A percentile compares a stretch with the other conserved stretches of the same genome.
These are phyloP conservation scores for Chlorella vulgaris DNA, from an alignment of 139 green algal species.

Conservation along the genomic window DNA sequence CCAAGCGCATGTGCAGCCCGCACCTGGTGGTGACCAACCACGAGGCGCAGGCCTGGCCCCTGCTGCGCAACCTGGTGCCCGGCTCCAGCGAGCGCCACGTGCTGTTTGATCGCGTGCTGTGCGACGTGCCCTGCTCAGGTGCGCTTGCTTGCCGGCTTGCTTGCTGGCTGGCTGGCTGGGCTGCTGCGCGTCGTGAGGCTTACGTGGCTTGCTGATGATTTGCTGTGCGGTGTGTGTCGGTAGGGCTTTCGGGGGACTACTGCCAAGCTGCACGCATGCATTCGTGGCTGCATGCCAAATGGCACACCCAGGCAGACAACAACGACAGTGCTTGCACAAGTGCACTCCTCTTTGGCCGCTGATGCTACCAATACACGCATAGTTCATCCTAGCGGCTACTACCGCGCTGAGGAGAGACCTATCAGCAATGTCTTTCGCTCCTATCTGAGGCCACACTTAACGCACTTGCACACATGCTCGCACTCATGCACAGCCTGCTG, in stretches of 20 bases:
- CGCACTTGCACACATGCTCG: neutral
- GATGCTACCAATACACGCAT: conserved; percentile 22
- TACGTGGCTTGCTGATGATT: neutral
- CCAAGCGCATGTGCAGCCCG: conserved; percentile 83
- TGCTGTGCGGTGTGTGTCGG: too few relatives aligned
- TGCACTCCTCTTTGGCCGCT: neutral
- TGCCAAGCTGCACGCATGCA: too few relatives aligned
- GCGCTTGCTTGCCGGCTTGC: neutral
- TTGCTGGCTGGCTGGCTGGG: neutral
- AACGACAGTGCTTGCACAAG: neutral
- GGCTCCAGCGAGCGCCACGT: neutral
- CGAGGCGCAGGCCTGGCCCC: conserved; percentile 86
- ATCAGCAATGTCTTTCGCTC: conserved; percentile 22
- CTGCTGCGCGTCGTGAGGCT: neutral
- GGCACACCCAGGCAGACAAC: neutral
- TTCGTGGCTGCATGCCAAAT: neutral
- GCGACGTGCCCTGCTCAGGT: conserved; percentile 93
- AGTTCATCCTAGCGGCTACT: conserved; percentile 35
- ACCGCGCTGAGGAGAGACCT: conserved; percentile 12
- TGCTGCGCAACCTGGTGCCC: conserved; percentile 46
- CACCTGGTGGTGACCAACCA: conserved; percentile 94
- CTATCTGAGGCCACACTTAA: conserved; percentile 28
- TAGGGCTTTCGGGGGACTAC: too few relatives aligned
- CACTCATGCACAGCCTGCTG: too few relatives aligned
- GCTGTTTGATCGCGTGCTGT: conserved; percentile 92